Percentiles rank a stretch among this genome's conserved stretches.
Evolutionary conservation across 1,284 basidiomycete genomes (phyloP).

Genomic region (Cutaneotrichosporon arboriforme): DNA sequence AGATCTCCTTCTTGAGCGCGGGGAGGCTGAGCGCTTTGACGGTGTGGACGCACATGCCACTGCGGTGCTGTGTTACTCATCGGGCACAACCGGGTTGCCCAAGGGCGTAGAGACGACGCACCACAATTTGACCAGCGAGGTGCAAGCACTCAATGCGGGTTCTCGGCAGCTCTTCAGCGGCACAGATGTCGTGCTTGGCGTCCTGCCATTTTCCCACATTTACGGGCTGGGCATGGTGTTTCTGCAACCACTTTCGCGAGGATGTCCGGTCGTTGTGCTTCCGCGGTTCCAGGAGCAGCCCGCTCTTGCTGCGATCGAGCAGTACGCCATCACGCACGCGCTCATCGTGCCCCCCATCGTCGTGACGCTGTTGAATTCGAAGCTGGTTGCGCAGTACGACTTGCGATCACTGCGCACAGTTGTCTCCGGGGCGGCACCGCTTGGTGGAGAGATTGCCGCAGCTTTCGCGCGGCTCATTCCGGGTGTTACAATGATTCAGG

Average conservation of each 20-base stretch:
- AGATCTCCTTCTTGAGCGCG: neutral
- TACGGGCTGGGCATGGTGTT: constrained; percentile 47
- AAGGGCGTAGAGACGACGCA: constrained; percentile 38
- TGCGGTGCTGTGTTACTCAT: constrained; percentile 58
- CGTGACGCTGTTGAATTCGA: constrained; percentile 53
- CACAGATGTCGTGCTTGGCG: constrained; percentile 12
- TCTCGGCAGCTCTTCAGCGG: constrained; percentile 4
- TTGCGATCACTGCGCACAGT: no score
- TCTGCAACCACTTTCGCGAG: constrained; percentile 57
- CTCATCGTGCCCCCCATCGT: constrained; percentile 81
- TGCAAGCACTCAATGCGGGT: constrained; percentile 13
- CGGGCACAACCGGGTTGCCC: constrained; percentile 54
- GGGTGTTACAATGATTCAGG: constrained; percentile 35
- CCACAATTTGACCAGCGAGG: constrained; percentile 53
- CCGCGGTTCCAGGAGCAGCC: constrained; percentile 55
- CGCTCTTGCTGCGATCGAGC: constrained; percentile 64
- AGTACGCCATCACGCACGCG: constrained; percentile 59
- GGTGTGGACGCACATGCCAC: constrained; percentile 8
- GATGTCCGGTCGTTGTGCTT: constrained; percentile 62
- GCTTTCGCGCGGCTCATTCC: constrained; percentile 7
- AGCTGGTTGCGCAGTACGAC: no score
- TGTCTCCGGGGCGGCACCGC: constrained; percentile 51
- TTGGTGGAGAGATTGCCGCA: constrained; percentile 22
- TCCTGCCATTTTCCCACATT: constrained; percentile 17
- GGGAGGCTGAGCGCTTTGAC: constrained; percentile 3